Percentiles rank a stretch among this genome's conserved stretches.
These are phyloP conservation scores for Trichosporon ovoides DNA, from an alignment of 1,284 basidiomycete species.

Conservation along the genomic window DNA sequence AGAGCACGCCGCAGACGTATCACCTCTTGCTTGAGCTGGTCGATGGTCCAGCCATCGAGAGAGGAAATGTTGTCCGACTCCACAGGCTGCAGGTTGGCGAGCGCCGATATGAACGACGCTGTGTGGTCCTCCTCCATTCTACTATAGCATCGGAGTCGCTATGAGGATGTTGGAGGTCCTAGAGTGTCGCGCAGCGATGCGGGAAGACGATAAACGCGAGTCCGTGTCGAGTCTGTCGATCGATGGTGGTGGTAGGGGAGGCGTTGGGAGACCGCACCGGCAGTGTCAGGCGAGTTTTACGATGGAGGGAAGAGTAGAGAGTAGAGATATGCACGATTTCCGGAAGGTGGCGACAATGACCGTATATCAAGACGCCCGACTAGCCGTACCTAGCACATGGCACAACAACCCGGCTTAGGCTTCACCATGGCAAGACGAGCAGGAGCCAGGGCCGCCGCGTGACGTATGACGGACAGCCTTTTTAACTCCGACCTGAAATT, in stretches of 20 bases:
- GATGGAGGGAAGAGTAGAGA: not conserved
- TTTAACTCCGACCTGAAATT: slow-evolving; percentile 6
- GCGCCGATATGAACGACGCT: slow-evolving; percentile 18
- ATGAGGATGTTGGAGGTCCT: not conserved
- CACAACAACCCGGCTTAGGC: not conserved
- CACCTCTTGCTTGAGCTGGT: slow-evolving; percentile 32
- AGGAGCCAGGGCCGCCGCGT: slow-evolving; percentile 3
- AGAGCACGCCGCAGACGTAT: slow-evolving; percentile 25
- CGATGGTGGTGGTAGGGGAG: too few relatives aligned
- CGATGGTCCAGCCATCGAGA: slow-evolving; percentile 27
- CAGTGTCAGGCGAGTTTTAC: not conserved
- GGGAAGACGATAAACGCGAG: not conserved
- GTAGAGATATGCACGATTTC: not conserved
- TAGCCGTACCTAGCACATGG: not conserved
- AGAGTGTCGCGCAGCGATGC: not conserved
- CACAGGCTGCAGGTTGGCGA: slow-evolving; percentile 14
- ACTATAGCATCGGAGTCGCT: slow-evolving; percentile 1
- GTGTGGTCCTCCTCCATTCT: slow-evolving; percentile 22
- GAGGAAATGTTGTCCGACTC: slow-evolving; percentile 9
- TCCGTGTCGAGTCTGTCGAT: not conserved
- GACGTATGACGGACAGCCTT: slow-evolving; percentile 3
- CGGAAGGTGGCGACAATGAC: slow-evolving; percentile 5
- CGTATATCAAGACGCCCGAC: not conserved
- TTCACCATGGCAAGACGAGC: not conserved
- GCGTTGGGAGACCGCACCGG: too few relatives aligned